Base-by-base conservation (phyloP, 2,329 filamentous ascomycete genomes). In the Fusarium foetens region DNA sequence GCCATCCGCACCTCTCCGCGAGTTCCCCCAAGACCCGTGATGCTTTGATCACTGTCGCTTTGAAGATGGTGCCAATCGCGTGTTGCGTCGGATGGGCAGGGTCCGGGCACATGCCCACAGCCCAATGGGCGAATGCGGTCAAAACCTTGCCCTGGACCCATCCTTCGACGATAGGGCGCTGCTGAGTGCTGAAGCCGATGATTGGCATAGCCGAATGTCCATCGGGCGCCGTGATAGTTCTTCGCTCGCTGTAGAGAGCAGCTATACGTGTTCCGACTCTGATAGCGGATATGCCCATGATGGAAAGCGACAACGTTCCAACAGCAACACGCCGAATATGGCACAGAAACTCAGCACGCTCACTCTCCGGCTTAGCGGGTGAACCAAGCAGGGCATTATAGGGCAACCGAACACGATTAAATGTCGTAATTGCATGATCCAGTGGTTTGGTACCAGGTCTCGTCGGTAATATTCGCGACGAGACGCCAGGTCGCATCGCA, bases 141-240 rank as follows among this genome's bases (percentile, higher is more conserved):
- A 66, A 25, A 10, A 66, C 27, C n/a, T 21, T 43, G 6, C 48
- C 57, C 13, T 41, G n/a, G 6, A 49, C 63, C 57, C 57, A 60
- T 9, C 43, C 55, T 35, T 42, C 48, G n/a, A 66, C 27, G 14
- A 61, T 49, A 7, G 63, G 63, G 25, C 48, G 49, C 11, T 61
- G 35, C n/a, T 66, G 57, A 23, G 63, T 66, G 25, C 58, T 62
- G 27, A 62, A 62, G 12, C 19, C 33, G 23, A 66, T 57, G 25
- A 57, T 62, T 27, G 45, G 58, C 13, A 52, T 27, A 12, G 11
- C 14, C 14, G 36, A 41, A 17, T n/a, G 16, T 14, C 21, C n/a
- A 36, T 42, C 46, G 13, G 27, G 21, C 23, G 23, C 46, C 8
- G 38, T 27, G 13, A 52, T 27, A 17, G 36, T 52, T 12, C 46